phyloP scores from a whole-genome alignment of 441 rosid genomes.

The Croton setiger region DNA sequence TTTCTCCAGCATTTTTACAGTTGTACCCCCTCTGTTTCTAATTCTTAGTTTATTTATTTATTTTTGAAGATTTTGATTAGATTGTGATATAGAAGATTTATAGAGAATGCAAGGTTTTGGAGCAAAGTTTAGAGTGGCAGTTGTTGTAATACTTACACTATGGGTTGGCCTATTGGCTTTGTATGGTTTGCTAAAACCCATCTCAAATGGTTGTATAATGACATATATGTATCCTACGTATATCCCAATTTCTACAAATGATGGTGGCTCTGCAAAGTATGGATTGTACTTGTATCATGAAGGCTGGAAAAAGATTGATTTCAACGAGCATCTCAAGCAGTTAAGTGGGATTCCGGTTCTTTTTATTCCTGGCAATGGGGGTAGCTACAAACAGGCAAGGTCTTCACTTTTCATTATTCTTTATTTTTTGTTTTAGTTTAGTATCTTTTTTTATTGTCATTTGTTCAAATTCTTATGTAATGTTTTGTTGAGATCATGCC shows the following conservation, averaged over 20 bases:
- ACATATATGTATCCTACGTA: constrained; percentile 97
- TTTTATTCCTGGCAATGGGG: constrained; percentile 95
- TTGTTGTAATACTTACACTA: constrained; percentile 39
- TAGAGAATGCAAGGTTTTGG: constrained; percentile 33
- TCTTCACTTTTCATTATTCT: constrained; percentile 12
- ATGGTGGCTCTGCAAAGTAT: constrained; percentile 50
- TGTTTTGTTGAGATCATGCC: neutral
- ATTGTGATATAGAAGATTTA: constrained; percentile 6
- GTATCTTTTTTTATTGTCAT: neutral
- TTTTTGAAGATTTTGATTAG: neutral
- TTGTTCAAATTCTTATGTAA: neutral
- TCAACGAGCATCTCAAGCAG: constrained; percentile 65
- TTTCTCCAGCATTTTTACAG: too few relatives aligned
- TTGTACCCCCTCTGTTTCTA: too few relatives aligned
- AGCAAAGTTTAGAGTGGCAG: constrained; percentile 48
- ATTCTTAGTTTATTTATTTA: neutral
- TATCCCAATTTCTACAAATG: constrained; percentile 61
- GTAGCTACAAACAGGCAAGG: constrained; percentile 94
- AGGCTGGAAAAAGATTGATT: constrained; percentile 96
- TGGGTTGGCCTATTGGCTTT: constrained; percentile 58
- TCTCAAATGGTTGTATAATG: constrained; percentile 83
- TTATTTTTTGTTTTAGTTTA: neutral
- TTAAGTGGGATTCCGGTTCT: constrained; percentile 91
- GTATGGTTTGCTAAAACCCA: constrained; percentile 64
- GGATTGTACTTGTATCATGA: constrained; percentile 85